phyloP scores from a whole-genome alignment of 2,329 filamentous ascomycete species.

The Phialemoniopsis sp. region DNA sequence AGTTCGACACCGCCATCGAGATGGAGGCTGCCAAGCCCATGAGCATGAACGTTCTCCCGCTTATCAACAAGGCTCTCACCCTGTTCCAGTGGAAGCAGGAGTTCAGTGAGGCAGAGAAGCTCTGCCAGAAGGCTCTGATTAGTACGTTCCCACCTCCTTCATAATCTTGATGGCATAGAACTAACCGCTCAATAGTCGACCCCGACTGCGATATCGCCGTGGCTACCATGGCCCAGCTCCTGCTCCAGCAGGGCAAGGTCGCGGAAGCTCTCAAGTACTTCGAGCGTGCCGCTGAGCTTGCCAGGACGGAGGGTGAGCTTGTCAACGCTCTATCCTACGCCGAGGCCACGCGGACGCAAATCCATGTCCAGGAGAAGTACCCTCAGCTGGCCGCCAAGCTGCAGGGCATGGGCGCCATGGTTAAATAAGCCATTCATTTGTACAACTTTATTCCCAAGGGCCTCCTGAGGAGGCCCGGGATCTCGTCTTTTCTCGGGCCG shows the following conservation, averaged over 20 bases:
- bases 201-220: slow-evolving; percentile 98
- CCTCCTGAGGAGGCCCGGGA: no score
- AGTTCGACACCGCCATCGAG: slow-evolving; percentile 97
- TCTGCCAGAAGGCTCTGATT: slow-evolving; percentile 95
- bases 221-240: slow-evolving; percentile 95
- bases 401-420: slow-evolving; percentile 42
- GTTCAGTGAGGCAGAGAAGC: slow-evolving; percentile 87
- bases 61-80: slow-evolving; percentile 97
- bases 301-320: slow-evolving; percentile 90
- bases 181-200: slow-evolving; percentile 60
- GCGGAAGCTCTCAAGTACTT: slow-evolving; percentile 95
- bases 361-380: slow-evolving; percentile 87
- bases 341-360: slow-evolving; percentile 91
- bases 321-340: slow-evolving; percentile 96
- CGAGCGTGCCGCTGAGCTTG: slow-evolving; percentile 90
- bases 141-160: slow-evolving; percentile 56
- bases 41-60: slow-evolving; percentile 93
- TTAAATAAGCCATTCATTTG: no score
- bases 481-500: no score
- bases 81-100: slow-evolving; percentile 99
- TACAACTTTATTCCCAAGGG: no score
- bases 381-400: slow-evolving; percentile 73
- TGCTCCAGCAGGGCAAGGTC: slow-evolving; percentile 97
- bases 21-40: slow-evolving; percentile 94
- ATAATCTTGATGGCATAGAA: slow-evolving; percentile 3